Base-by-base conservation (phyloP, 805 yeast genomes). In the Saccharomycopsis javanensis region DNA sequence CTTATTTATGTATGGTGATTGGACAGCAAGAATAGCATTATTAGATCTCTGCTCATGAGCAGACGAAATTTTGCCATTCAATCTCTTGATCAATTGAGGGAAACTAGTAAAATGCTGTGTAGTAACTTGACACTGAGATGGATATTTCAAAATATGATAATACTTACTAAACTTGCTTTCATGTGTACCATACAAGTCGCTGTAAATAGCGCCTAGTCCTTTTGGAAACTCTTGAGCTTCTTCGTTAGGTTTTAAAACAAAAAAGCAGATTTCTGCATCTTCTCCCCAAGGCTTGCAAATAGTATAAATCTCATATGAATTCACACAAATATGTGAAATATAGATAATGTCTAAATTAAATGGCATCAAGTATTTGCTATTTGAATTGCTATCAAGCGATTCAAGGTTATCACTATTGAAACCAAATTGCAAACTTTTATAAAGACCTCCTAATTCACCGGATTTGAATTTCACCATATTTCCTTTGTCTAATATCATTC, bases 351-450 rank as follows among this genome's bases (percentile, higher is more conserved):
- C 83, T 74, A 84, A 73, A 5, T 73, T 69, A 62, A 85, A 80
- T 37, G 75, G 70, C 53, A 73, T 70, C 61, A 89, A 70, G 64
- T 89, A 88, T 42, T 42, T 42, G 28, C 4, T 42, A 15, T 20
- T 42, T 23, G 28, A 42, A 48, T 73, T 69, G 3, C 78, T 66
- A 4, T 80, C 79, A 5, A 77, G 71, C 55, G 71, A 66, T 30
- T 72, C 71, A 35, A 81, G 69, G 67, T 83, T 82, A 54, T 79
- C 79, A 57, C 79, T 66, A 13, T 85, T 81, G 69, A 95, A 95
- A 0, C 99, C 99, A 58, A 79, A 78, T 63, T 88, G 90, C 57
- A 94, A 72, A 30, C 97, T 96, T 64, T 79, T 80, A 6, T 97
- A 96, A 8, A 95, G 72, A 0, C 90, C 82, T 7, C 97, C 97